Evolutionary conservation across 78 protist genomes (phyloP).

Genomic region (Tieghemostelium lacteum): DNA sequence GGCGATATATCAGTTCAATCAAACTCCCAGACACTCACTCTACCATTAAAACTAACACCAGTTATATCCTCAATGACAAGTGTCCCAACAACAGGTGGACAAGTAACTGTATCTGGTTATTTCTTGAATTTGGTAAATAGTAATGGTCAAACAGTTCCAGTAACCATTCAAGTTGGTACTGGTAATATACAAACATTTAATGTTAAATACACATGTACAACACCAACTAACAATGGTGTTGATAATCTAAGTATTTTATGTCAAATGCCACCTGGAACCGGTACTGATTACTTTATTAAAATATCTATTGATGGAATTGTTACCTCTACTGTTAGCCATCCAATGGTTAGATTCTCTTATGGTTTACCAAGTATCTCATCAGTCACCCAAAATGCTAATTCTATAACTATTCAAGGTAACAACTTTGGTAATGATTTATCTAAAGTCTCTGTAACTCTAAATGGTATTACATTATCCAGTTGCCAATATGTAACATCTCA

Average conservation of each 20-base stretch:
- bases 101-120: background rate
- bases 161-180: too few species aligned
- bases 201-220: too few species aligned
- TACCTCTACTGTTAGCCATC: background rate
- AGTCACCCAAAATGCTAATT: background rate
- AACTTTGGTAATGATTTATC: conserved; percentile 1
- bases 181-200: too few species aligned
- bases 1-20: too few species aligned
- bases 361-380: background rate
- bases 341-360: too few species aligned
- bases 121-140: conserved; percentile 23
- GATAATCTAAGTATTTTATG: too few species aligned
- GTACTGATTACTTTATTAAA: too few species aligned
- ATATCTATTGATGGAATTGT: background rate
- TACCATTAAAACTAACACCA: conserved; percentile 5
- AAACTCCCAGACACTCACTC: too few species aligned
- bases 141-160: too few species aligned
- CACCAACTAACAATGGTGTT: too few species aligned
- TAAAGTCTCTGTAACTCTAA: background rate
- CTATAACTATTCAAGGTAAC: background rate
- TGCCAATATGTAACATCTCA: too few species aligned
- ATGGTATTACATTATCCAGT: background rate
- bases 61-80: background rate
- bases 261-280: too few species aligned
- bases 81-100: conserved; percentile 16